Conservation (phyloP, 2,329 filamentous ascomycete species). For the Penicillium sclerotigenum region DNA sequence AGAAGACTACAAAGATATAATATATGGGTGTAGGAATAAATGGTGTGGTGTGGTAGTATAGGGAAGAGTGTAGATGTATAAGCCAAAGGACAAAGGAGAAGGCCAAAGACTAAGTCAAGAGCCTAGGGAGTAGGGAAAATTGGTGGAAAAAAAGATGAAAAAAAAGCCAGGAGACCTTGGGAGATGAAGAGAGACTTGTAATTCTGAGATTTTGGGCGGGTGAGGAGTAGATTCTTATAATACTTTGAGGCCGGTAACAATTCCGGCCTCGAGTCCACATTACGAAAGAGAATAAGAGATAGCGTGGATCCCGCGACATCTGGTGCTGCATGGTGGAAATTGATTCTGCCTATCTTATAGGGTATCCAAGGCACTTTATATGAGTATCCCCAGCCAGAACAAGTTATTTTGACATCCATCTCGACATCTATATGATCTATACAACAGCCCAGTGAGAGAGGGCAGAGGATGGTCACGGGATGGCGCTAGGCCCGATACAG, state of each 20-base stretch:
- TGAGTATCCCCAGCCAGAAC: neutral
- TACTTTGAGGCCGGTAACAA: slow-evolving; percentile 45
- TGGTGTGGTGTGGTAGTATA: neutral
- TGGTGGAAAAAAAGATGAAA: slow-evolving; percentile 15
- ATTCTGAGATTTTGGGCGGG: slow-evolving; percentile 25
- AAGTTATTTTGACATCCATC: slow-evolving; percentile 9
- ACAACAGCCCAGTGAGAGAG: slow-evolving; percentile 26
- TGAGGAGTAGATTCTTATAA: slow-evolving; percentile 42
- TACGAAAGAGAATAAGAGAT: slow-evolving; percentile 36
- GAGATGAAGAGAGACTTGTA: slow-evolving; percentile 20
- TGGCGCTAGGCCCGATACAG: slow-evolving; percentile 27
- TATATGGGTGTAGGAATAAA: neutral
- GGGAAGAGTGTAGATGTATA: neutral
- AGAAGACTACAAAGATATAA: neutral
- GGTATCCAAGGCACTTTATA: neutral
- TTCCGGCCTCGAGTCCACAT: slow-evolving; percentile 44
- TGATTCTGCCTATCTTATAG: neutral
- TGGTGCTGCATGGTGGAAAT: slow-evolving; percentile 9
- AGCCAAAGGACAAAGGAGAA: slow-evolving; percentile 4
- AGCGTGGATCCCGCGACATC: slow-evolving; percentile 27
- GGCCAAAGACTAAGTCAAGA: slow-evolving; percentile 17
- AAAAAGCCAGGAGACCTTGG: slow-evolving; percentile 4
- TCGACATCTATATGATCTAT: slow-evolving; percentile 25
- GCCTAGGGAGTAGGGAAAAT: slow-evolving; percentile 12
- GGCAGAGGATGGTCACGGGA: slow-evolving; percentile 31